Evolutionary conservation across 176 grass and related monocot genomes (phyloP), one percentile per base, ranked within the genome.

Genomic region (Rhipidocladum racemiflorum): DNA sequence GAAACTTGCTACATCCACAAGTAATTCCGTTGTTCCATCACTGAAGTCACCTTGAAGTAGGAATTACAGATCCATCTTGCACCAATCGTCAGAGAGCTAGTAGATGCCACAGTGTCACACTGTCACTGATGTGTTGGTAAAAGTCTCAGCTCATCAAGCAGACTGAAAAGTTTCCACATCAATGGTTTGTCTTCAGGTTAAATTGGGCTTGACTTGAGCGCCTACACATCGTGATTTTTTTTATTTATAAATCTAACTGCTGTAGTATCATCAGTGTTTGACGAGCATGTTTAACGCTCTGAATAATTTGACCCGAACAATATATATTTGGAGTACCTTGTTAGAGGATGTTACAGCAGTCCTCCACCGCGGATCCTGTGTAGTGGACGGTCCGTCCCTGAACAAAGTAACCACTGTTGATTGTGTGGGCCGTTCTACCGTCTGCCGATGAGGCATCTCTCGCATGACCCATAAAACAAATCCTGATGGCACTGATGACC

Each of bases 391-490:
- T 69, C 81, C 88, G 44, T 96, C 97, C 56, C 91, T 92, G 81
- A 99, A 79, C 71, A 93, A 88, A 78, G 87, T 89, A 40, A 93
- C 93, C 35, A 89, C 91, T 61, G 72, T 93, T 56, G 91, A 86
- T 69, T 87, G 87, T 60, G 56, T 67, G 7, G 72, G 80, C 48
- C 85, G 91, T 78, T 91, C 87, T 40, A 80, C 51, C 34, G 68
- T 78, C 27, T 82, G 89, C 65, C 82, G 89, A 75, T 90, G 87
- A 57, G 97, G 97, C 87, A 99, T 76, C 16, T 99, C 97, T 96
- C 91, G 93, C 97, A 99, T 93, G n/a, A 99, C 79, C 97, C 91
- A 96, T 34, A 99, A 82, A 66, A 99, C 91, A 85, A 93, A 93
- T 39, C 88, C 97, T 63, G 92, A 99, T 1, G 97, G 97, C 18